Base-by-base conservation (phyloP, 306 rosid species). In the Fragaria ananassa region DNA sequence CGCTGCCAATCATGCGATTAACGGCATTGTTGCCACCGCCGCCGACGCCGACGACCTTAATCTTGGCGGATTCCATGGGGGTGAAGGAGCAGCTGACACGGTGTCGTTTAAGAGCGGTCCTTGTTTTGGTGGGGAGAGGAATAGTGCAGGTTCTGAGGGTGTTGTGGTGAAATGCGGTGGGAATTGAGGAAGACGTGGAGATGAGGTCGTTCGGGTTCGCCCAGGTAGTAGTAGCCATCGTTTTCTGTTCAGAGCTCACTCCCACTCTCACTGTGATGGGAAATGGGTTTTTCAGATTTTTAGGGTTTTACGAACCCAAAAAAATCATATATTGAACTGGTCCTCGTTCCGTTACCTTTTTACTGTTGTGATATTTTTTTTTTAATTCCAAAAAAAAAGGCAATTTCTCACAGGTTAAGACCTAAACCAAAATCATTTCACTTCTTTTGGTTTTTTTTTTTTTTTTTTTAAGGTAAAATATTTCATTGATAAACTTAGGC, bases 11-110 rank as follows among this genome's bases (percentile, higher is more conserved):
- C 98, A 93, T 93, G 83, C 98, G 97, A 79, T 93, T 93, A 45
- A 93, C 93, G 29, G 97, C 97, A 85, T 93, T 91, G 88, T 90
- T 93, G 35, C 98, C 98, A 31, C 98, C 98, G 0, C 98, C 97
- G 29, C 98, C 98, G 56, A 93, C 91, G 4, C 98, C 98, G 10
- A 93, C 88, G 23, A 93, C 98, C 88, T 95, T 95, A 82, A 95
- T 95, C 82, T 81, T 95, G 63, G 99, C 98, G 17, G 87, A 81
- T 58, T 93, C 97, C 46, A 86, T 58, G 17, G 90, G 67, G 0
- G 90, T 68, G 77, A 83, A 90, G 39, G 93, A 91, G 74, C 96
- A 91, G 71, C 81, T 78, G 2, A 83, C 85, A 78, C 82, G 85
- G 14, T 15, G 75, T 29, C 89, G 82, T 75, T 76, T 72, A 0